Base-by-base conservation (phyloP, 192 early-diverging fungal species). In the Geranomyces variabilis region DNA sequence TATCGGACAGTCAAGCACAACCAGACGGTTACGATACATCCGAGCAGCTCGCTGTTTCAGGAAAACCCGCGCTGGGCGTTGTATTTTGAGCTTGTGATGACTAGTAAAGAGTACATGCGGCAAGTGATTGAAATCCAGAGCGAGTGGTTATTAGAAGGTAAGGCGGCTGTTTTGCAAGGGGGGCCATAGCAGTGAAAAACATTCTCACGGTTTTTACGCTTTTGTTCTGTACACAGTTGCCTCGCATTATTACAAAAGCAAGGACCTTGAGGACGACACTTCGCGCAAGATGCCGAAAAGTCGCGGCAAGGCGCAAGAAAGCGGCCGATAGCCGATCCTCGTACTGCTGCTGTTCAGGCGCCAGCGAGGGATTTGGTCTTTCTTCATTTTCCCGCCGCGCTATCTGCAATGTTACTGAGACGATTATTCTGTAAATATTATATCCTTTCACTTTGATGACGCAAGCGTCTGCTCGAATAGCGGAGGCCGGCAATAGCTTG, bases 91-190 rank as follows among this genome's bases (percentile, higher is more conserved):
- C 81, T 99, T 22, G 93, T 99, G 15, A 76, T 95, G 62, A 99
- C 96, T 0, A 90, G 89, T 62, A 89, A 92, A 70, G 96, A 99
- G 83, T 99, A 94, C 75, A 96, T 98, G 95, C 82, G 96, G 17
- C 91, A 95, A 75, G 90, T 93, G 19, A 91, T 94, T 75, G 94
- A 96, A 71, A 96, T 99, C 66, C 85, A 96, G 55, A 83, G 90
- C 33, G 86, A 89, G 53, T 96, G 93, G 90, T 80, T 93, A 66
- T 75, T 87, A 55, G 97, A 99, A 77, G 86, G 87, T 30, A 33
- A 33, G 58, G 36, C n/a, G n/a, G n/a, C n/a, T n/a, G 36, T 41
- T 41, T 41, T 41, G 36, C 36, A 10, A 10, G 51, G 15, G 51
- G 46, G 46, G n/a, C n/a, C n/a, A n/a, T n/a, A n/a, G n/a, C n/a